Conservation (phyloP, 805 yeast genomes). For the Torulaspora microellipsoides region DNA sequence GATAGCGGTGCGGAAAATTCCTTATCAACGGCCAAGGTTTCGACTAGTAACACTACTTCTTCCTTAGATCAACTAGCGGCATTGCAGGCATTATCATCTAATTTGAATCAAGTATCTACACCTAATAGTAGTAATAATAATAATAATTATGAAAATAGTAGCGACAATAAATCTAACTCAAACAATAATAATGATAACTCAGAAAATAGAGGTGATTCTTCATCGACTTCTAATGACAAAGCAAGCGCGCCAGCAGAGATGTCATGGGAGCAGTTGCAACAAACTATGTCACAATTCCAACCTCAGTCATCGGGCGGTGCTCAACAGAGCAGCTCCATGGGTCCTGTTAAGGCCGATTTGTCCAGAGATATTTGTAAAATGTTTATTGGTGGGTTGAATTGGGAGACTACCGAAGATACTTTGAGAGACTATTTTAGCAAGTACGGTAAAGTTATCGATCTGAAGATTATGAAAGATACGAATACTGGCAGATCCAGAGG, state of each 20-base stretch:
- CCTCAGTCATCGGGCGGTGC: constrained; percentile 24
- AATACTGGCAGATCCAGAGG: constrained; percentile 89
- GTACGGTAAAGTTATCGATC: constrained; percentile 83
- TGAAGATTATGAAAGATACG: constrained; percentile 89
- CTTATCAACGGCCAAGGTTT: constrained; percentile 17
- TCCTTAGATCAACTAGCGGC: constrained; percentile 35
- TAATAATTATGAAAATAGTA: constrained; percentile 14
- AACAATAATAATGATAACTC: constrained; percentile 13
- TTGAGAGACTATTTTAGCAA: constrained; percentile 76
- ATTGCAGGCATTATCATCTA: constrained; percentile 34
- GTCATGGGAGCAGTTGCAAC: constrained; percentile 35
- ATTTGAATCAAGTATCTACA: constrained; percentile 27
- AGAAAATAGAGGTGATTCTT: constrained; percentile 6
- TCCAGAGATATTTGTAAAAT: constrained; percentile 79
- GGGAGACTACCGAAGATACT: constrained; percentile 94
- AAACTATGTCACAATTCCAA: constrained; percentile 34
- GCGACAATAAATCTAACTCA: constrained; percentile 10
- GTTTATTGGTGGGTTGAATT: constrained; percentile 95
- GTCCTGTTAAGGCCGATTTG: constrained; percentile 44
- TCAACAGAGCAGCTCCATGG: constrained; percentile 17
- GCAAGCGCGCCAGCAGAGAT: constrained; percentile 13
- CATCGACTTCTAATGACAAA: constrained; percentile 8
- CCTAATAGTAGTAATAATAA: constrained; percentile 17
- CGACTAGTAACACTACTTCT: constrained; percentile 18
- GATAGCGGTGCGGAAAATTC: constrained; percentile 12